These are phyloP conservation scores for Syncephalastrum racemosum DNA, from an alignment of 371 early-diverging fungal genomes.

Conservation along the genomic window DNA sequence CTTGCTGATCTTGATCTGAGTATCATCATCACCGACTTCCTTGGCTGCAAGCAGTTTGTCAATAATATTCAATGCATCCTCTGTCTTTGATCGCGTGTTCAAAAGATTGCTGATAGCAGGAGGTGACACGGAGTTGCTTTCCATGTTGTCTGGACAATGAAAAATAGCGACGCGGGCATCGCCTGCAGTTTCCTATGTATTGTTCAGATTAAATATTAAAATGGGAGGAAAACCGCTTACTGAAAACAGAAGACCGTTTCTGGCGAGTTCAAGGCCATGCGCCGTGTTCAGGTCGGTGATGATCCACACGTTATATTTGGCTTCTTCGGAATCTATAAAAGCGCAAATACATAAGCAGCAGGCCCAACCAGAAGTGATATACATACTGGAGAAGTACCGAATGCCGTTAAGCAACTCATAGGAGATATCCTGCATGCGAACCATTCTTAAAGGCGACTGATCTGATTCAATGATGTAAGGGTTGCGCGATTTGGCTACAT, in stretches of 20 bases:
- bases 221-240: conserved; percentile 18
- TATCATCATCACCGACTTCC: no score
- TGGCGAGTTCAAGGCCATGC: conserved; percentile 50
- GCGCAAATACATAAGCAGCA: no score
- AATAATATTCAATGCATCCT: no score
- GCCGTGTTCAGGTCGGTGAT: conserved; percentile 57
- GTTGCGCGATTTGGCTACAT: conserved; percentile 62
- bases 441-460: conserved; percentile 49
- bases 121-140: no score
- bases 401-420: background rate
- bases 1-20: no score
- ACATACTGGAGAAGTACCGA: no score
- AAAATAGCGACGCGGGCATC: conserved; percentile 49
- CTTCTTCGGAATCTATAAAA: conserved; percentile 15
- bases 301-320: conserved; percentile 45
- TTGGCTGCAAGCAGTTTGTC: no score
- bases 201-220: conserved; percentile 1
- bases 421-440: conserved; percentile 13
- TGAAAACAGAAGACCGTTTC: conserved; percentile 42
- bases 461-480: conserved; percentile 63
- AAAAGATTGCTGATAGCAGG: no score
- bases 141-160: conserved; percentile 29
- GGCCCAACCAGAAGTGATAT: no score
- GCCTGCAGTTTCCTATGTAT: conserved; percentile 19
- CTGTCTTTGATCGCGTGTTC: no score